phyloP scores from a whole-genome alignment of 805 yeast species.

The Saturnispora halmiae region DNA sequence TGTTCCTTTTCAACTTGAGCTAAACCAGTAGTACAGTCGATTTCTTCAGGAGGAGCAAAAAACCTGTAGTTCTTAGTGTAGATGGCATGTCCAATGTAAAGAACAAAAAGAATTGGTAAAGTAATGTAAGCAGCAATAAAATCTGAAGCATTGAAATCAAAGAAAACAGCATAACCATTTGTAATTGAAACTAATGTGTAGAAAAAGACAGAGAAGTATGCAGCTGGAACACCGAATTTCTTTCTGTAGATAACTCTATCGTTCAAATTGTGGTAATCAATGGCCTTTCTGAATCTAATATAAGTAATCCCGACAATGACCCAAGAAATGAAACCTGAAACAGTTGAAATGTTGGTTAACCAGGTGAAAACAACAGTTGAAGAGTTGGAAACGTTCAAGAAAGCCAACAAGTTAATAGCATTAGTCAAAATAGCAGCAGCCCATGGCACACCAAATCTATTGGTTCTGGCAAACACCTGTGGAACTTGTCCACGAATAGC shows the following conservation, averaged over 20 bases:
- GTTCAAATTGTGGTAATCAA: slow-evolving; percentile 40
- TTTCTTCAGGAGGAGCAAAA: slow-evolving; percentile 44
- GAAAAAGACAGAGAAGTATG: slow-evolving; percentile 40
- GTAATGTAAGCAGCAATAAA: slow-evolving; percentile 70
- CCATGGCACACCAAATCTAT: slow-evolving; percentile 49
- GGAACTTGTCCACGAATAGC: slow-evolving; percentile 35
- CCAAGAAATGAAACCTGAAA: slow-evolving; percentile 64
- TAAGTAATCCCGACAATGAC: slow-evolving; percentile 43
- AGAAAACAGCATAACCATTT: slow-evolving; percentile 66
- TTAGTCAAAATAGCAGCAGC: slow-evolving; percentile 36
- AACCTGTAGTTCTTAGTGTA: slow-evolving; percentile 38
- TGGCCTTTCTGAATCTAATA: slow-evolving; percentile 57
- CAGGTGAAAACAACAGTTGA: slow-evolving; percentile 50
- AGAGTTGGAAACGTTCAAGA: slow-evolving; percentile 44
- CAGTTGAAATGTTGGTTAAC: slow-evolving; percentile 57
- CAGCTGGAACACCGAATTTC: slow-evolving; percentile 46
- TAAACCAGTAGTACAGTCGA: slow-evolving; percentile 54
- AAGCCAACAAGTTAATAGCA: slow-evolving; percentile 39
- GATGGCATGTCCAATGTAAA: slow-evolving; percentile 51
- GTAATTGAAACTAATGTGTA: slow-evolving; percentile 49
- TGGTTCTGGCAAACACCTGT: slow-evolving; percentile 27
- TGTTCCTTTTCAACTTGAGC: slow-evolving; percentile 51
- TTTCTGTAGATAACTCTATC: slow-evolving; percentile 54
- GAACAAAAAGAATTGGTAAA: slow-evolving; percentile 42
- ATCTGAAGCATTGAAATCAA: slow-evolving; percentile 44